Conservation (phyloP, 768 basidiomycete species). For the Mycena venus region DNA sequence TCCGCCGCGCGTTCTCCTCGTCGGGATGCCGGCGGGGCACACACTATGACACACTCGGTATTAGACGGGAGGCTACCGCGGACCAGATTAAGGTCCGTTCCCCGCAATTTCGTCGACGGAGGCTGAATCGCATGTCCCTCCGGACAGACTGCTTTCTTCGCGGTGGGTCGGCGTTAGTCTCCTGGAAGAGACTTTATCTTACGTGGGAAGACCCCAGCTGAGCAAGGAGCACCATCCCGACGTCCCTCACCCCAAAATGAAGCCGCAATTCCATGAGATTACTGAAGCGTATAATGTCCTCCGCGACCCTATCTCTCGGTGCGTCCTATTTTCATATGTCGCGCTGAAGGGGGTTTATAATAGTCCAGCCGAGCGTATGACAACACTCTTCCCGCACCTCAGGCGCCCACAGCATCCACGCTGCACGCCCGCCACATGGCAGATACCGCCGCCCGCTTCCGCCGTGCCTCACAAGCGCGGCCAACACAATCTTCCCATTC, state of each 20-base stretch:
- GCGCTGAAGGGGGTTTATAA: not conserved
- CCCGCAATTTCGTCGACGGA: not conserved
- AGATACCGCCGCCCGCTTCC: conserved; percentile 31
- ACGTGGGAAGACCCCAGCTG: not conserved
- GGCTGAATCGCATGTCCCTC: not conserved
- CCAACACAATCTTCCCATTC: not conserved
- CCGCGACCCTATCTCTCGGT: conserved; percentile 31
- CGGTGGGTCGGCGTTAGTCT: not conserved
- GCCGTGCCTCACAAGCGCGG: conserved; percentile 16
- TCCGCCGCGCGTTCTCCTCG: conserved; percentile 30
- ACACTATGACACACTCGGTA: conserved; percentile 28
- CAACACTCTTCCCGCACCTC: conserved; percentile 25
- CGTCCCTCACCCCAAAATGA: conserved; percentile 25
- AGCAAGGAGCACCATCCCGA: conserved; percentile 34
- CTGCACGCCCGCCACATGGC: conserved; percentile 27
- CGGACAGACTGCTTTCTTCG: conserved; percentile 27
- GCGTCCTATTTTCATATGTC: not conserved
- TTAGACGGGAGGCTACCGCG: not conserved
- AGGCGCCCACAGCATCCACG: conserved; percentile 8
- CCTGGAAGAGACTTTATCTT: not conserved
- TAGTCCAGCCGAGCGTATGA: conserved; percentile 28
- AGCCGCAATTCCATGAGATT: conserved; percentile 29
- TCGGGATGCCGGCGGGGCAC: conserved; percentile 26
- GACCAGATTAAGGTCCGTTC: conserved; percentile 27
- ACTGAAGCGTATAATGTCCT: conserved; percentile 32